These are phyloP conservation scores for Puccinia polysora DNA, from an alignment of 1,284 basidiomycete genomes.

Conservation along the genomic window DNA sequence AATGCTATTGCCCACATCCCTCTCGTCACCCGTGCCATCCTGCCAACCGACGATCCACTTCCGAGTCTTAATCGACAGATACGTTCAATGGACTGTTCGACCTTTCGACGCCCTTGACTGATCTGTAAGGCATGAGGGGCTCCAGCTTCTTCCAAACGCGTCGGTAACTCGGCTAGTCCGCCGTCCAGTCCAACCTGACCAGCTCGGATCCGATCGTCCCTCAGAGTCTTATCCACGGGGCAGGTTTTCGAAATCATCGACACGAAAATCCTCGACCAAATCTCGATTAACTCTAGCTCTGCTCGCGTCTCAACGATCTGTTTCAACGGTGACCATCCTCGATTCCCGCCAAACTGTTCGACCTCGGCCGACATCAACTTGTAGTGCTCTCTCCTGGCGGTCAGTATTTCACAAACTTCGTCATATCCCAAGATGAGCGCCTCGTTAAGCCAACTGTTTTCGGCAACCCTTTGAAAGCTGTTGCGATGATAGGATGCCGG, in stretches of 20 bases:
- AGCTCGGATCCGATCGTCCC: neutral
- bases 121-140: conserved; percentile 32
- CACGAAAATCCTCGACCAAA: conserved; percentile 47
- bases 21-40: conserved; percentile 19
- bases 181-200: conserved; percentile 18
- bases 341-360: conserved; percentile 22
- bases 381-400: neutral
- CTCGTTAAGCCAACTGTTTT: conserved; percentile 45
- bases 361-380: conserved; percentile 2
- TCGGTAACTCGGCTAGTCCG: conserved; percentile 25
- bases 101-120: neutral
- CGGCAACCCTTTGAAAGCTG: neutral
- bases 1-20: conserved; percentile 41
- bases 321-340: conserved; percentile 46
- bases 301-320: conserved; percentile 45
- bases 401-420: conserved; percentile 39
- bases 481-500: conserved; percentile 1
- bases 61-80: conserved; percentile 21
- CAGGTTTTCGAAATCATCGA: conserved; percentile 45
- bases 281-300: conserved; percentile 45
- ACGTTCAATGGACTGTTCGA: conserved; percentile 32
- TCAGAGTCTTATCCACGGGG: conserved; percentile 13
- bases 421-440: conserved; percentile 46
- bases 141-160: conserved; percentile 33
- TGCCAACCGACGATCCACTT: conserved; percentile 9